A percentile compares a stretch with the other conserved stretches of the same genome.
phyloP scores from a whole-genome alignment of 805 yeast genomes.

The Zygosaccharomyces kombuchaensis region DNA sequence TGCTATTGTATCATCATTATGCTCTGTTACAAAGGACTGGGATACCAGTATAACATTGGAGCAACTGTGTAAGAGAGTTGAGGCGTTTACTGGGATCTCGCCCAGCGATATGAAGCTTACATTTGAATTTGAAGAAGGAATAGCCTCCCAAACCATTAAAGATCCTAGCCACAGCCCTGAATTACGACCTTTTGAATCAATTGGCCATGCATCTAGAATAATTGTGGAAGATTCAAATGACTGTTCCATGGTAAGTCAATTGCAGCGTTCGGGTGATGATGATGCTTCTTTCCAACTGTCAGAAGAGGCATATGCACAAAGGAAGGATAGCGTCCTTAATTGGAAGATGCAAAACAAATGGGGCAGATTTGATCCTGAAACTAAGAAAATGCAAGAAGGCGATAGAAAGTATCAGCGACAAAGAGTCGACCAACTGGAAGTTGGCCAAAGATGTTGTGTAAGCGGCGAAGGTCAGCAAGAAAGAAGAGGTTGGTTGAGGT shows the following conservation, averaged over 20 bases:
- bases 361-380: conserved; percentile 68
- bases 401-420: conserved; percentile 27
- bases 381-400: conserved; percentile 30
- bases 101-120: conserved; percentile 27
- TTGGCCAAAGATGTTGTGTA: conserved; percentile 54
- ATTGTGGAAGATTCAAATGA: conserved; percentile 56
- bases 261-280: conserved; percentile 20
- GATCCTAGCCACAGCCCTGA: neutral
- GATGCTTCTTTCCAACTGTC: conserved; percentile 19
- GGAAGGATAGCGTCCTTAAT: conserved; percentile 58
- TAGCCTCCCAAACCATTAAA: neutral
- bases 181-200: neutral
- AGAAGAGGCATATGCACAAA: conserved; percentile 43
- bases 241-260: conserved; percentile 45
- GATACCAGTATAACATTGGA: conserved; percentile 13
- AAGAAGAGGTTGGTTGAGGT: conserved; percentile 68
- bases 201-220: conserved; percentile 8
- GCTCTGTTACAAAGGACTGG: conserved; percentile 20
- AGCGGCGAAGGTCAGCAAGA: conserved; percentile 19
- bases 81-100: conserved; percentile 28
- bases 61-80: conserved; percentile 23
- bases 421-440: conserved; percentile 35
- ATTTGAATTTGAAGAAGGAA: conserved; percentile 9
- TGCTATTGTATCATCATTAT: conserved; percentile 21
- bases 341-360: conserved; percentile 71